Conservation (phyloP, 1,284 basidiomycete genomes). For the Cryptococcus floricola region DNA sequence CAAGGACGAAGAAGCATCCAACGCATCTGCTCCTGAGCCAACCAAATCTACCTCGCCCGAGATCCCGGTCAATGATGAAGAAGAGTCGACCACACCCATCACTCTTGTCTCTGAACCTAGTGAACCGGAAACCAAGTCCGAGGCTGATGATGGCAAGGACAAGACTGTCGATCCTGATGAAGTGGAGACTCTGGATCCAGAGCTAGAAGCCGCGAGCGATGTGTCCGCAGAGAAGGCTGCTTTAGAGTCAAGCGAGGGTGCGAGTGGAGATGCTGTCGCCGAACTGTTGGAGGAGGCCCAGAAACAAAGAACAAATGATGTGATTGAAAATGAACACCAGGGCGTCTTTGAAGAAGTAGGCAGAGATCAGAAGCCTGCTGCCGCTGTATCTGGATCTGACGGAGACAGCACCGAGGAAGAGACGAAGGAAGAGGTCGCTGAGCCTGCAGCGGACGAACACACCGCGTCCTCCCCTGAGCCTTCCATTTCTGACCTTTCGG, state of each 20-base stretch:
- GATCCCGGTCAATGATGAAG: not conserved
- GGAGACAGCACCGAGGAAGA: not conserved
- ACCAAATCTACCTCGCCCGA: conserved; percentile 1
- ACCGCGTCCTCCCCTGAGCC: no score
- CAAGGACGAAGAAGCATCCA: not conserved
- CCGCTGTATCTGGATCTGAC: not conserved
- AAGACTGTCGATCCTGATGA: not conserved
- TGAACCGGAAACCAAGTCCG: not conserved
- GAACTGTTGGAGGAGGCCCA: not conserved
- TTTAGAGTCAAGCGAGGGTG: not conserved
- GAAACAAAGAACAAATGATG: not conserved
- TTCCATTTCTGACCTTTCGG: no score
- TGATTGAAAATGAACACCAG: not conserved
- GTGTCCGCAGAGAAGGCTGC: not conserved
- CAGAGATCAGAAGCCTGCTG: not conserved
- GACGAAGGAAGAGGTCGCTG: not conserved
- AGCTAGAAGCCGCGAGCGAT: not conserved
- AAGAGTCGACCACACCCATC: not conserved
- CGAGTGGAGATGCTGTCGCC: no score
- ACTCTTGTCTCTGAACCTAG: not conserved
- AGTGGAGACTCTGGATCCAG: not conserved
- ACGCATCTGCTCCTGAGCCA: not conserved
- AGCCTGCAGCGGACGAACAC: conserved; percentile 1
- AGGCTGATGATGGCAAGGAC: not conserved
- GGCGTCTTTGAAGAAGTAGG: not conserved